Evolutionary conservation across 495 filamentous ascomycete genomes (phyloP).

Genomic region (Penicillium mononematosum): DNA sequence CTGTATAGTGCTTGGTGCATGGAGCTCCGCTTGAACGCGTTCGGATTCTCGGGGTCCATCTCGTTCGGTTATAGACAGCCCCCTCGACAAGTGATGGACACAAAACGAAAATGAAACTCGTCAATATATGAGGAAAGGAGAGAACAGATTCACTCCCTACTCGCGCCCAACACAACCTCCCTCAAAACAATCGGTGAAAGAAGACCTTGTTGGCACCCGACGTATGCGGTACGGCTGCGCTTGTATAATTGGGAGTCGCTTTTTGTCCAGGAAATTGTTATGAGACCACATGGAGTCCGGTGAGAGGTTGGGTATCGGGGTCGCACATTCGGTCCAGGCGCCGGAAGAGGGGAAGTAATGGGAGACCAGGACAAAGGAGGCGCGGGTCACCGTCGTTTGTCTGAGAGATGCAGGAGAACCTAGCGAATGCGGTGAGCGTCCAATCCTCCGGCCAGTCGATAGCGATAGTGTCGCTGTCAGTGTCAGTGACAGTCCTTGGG

Average conservation of each 20-base stretch:
- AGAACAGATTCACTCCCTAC: constrained; percentile 5
- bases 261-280: constrained; percentile 39
- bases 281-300: constrained; percentile 49
- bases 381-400: constrained; percentile 34
- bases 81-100: constrained; percentile 15
- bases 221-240: constrained; percentile 35
- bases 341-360: constrained; percentile 26
- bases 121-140: constrained; percentile 20
- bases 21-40: constrained; percentile 45
- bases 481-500: constrained; percentile 15
- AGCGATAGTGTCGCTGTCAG: constrained; percentile 20
- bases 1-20: constrained; percentile 44
- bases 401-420: constrained; percentile 22
- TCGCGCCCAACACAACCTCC: constrained; percentile 23
- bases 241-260: constrained; percentile 39
- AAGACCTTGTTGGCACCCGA: constrained; percentile 19
- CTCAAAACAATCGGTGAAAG: constrained; percentile 19
- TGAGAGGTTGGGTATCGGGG: constrained; percentile 20
- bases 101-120: constrained; percentile 27
- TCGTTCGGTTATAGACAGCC: constrained; percentile 20
- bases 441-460: constrained; percentile 17
- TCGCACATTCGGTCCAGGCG: constrained; percentile 39
- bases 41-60: constrained; percentile 49
- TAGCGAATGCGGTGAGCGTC: constrained; percentile 23
- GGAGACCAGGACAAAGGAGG: constrained; percentile 28